Evolutionary conservation across 306 rosid species (phyloP).

Genomic region (Cercis canadensis): DNA sequence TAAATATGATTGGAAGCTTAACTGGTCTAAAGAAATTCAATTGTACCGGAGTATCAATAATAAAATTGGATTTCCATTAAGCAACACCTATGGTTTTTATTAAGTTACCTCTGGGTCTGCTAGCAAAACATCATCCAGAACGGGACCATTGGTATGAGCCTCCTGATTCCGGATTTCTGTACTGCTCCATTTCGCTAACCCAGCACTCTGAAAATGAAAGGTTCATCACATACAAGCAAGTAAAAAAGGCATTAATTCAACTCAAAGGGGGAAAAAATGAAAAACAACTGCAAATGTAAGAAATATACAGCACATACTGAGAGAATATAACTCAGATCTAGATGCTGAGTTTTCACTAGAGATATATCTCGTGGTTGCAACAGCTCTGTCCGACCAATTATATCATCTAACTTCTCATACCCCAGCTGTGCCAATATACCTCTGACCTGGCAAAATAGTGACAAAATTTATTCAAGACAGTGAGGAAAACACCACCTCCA

Average conservation of each 20-base stretch:
- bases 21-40: slow-evolving; percentile 19
- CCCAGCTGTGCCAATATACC: slow-evolving; percentile 95
- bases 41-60: not conserved
- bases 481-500: slow-evolving; percentile 29
- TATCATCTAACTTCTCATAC: slow-evolving; percentile 89
- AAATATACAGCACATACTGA: slow-evolving; percentile 60
- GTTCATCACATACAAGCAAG: slow-evolving; percentile 34
- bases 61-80: not conserved
- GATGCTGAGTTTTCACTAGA: slow-evolving; percentile 91
- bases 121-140: slow-evolving; percentile 85
- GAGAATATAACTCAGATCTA: slow-evolving; percentile 76
- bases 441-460: slow-evolving; percentile 70
- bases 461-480: slow-evolving; percentile 24
- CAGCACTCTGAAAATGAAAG: slow-evolving; percentile 64
- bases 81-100: slow-evolving; percentile 20
- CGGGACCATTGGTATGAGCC: slow-evolving; percentile 89
- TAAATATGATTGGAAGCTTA: slow-evolving; percentile 29
- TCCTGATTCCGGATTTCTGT: slow-evolving; percentile 86
- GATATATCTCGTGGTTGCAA: slow-evolving; percentile 87
- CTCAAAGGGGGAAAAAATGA: slow-evolving; percentile 16
- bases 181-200: slow-evolving; percentile 92
- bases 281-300: not conserved
- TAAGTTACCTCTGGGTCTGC: slow-evolving; percentile 83
- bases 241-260: slow-evolving; percentile 18
- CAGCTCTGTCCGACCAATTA: slow-evolving; percentile 85